These are phyloP conservation scores for Lenzites betulinus DNA, from an alignment of 768 basidiomycete genomes.

Conservation along the genomic window DNA sequence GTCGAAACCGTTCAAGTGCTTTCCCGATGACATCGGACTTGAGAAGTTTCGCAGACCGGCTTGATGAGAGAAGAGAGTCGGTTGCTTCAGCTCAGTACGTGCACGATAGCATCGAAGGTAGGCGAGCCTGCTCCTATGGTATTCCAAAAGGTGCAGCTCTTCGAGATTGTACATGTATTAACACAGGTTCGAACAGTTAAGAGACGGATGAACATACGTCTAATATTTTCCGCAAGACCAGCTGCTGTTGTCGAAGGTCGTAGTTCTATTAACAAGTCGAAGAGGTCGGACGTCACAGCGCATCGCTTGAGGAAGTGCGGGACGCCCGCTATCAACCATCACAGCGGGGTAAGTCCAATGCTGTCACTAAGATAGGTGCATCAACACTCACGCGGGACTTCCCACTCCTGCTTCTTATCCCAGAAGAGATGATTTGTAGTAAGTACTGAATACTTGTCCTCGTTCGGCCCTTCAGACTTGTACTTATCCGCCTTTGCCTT, in stretches of 20 bases:
- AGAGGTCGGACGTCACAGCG: constrained; percentile 27
- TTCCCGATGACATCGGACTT: background rate
- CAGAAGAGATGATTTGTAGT: constrained; percentile 28
- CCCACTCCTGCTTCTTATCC: constrained; percentile 23
- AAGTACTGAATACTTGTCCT: constrained; percentile 14
- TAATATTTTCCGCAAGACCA: constrained; percentile 27
- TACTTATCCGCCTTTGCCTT: background rate
- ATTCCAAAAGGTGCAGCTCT: background rate
- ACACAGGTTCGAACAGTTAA: too few species aligned
- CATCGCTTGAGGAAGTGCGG: constrained; percentile 28
- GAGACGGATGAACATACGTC: constrained; percentile 21
- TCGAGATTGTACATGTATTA: background rate
- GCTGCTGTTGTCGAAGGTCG: constrained; percentile 23
- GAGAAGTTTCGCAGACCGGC: background rate
- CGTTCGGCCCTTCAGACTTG: background rate
- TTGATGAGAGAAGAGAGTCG: background rate
- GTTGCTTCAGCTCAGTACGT: background rate
- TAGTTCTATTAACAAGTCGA: constrained; percentile 30
- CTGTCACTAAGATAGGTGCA: background rate
- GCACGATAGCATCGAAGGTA: background rate
- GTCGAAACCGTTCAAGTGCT: constrained; percentile 3
- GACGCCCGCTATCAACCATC: constrained; percentile 13
- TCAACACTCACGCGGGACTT: constrained; percentile 23
- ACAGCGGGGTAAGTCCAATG: too few species aligned
- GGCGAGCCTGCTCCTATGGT: background rate